These are phyloP conservation scores for Aureobasidium pullulans DNA, from an alignment of 2,329 filamentous ascomycete genomes.

Conservation along the genomic window DNA sequence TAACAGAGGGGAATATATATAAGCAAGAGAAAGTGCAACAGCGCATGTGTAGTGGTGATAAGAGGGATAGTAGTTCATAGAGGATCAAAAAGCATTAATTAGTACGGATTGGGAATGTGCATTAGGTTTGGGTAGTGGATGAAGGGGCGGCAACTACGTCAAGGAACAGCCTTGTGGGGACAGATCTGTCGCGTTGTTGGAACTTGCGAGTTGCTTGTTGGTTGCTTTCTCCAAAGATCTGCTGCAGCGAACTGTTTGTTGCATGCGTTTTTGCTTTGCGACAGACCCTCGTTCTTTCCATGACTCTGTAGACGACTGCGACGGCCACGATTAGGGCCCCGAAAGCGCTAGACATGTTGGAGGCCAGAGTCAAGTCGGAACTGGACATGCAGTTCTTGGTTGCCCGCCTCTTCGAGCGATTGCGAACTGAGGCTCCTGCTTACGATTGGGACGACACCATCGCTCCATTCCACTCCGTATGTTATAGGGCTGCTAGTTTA, in stretches of 20 bases:
- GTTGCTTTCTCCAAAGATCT: neutral
- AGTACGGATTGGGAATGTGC: neutral
- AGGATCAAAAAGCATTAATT: neutral
- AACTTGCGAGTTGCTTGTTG: neutral
- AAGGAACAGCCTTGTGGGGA: slow-evolving; percentile 3
- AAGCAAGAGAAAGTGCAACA: no score
- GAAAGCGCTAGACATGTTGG: slow-evolving; percentile 8
- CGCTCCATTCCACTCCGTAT: slow-evolving; percentile 40
- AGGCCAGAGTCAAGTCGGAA: slow-evolving; percentile 14
- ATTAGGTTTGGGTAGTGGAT: neutral
- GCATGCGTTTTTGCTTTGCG: neutral
- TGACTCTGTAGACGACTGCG: slow-evolving; percentile 1
- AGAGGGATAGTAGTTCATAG: neutral
- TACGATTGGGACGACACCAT: slow-evolving; percentile 32
- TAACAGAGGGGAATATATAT: no score
- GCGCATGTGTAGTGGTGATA: neutral
- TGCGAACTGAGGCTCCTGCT: slow-evolving; percentile 27
- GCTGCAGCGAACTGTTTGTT: neutral
- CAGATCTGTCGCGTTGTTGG: slow-evolving; percentile 1
- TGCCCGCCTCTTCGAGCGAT: slow-evolving; percentile 26
- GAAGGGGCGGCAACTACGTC: neutral
- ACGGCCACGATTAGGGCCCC: slow-evolving; percentile 4
- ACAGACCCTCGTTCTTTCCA: neutral
- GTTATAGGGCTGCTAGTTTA: neutral
- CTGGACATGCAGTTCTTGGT: slow-evolving; percentile 14